Conservation (phyloP, 805 yeast species). For the Cyberlindnera galapagoensis region DNA sequence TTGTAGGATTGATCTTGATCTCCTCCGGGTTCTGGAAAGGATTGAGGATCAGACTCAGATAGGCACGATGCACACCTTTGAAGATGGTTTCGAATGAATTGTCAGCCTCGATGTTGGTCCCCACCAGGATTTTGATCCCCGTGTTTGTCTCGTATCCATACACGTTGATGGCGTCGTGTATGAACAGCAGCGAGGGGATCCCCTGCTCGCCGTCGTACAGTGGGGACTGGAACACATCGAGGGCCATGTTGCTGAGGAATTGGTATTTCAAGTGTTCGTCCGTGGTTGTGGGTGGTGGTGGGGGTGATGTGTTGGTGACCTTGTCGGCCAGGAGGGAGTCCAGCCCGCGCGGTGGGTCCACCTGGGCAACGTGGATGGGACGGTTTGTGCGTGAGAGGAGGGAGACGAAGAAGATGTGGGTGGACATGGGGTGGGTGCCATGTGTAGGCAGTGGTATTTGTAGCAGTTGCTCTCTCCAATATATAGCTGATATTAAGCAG, state of each 20-base stretch:
- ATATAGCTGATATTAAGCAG: too few relatives aligned
- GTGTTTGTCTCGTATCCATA: constrained; percentile 66
- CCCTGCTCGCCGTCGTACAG: constrained; percentile 34
- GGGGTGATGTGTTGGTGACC: not conserved
- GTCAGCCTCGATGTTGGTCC: constrained; percentile 34
- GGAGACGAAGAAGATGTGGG: constrained; percentile 31
- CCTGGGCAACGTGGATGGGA: constrained; percentile 55
- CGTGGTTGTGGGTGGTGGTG: not conserved
- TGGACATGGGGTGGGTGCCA: too few relatives aligned
- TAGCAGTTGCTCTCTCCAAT: too few relatives aligned
- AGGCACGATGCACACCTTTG: constrained; percentile 44
- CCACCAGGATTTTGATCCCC: constrained; percentile 60
- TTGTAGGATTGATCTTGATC: constrained; percentile 22
- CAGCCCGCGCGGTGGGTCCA: constrained; percentile 28
- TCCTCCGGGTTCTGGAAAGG: constrained; percentile 43
- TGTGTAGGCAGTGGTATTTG: too few relatives aligned
- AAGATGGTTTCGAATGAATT: constrained; percentile 23
- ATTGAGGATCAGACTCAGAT: constrained; percentile 51
- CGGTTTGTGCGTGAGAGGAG: constrained; percentile 25
- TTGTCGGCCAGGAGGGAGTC: constrained; percentile 7
- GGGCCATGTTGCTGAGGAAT: constrained; percentile 69
- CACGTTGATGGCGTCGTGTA: constrained; percentile 60
- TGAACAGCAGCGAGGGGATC: constrained; percentile 41
- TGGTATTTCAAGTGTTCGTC: constrained; percentile 44
- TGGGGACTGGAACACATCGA: constrained; percentile 58